Evolutionary conservation across 805 yeast species (phyloP), one percentile per base, ranked within the genome.

Genomic region (Pichia paraexigua): DNA sequence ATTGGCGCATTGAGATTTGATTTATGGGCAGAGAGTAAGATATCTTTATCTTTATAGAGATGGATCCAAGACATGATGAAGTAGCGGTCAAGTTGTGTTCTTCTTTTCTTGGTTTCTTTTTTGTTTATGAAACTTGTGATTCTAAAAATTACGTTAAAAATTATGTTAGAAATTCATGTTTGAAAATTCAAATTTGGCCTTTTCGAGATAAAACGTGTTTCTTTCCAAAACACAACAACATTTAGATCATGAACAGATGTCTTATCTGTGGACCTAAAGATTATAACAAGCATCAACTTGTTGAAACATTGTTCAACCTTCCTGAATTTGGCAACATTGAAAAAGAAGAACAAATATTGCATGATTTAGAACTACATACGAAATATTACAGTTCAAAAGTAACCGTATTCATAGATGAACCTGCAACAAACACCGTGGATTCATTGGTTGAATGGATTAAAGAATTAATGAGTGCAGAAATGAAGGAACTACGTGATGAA

Each of bases 401-500:
- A 1, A 62, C 62, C 0, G 47, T 66, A 2, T 63, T 67, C 50
- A 55, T 65, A 3, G 71, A 69, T 41, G 68, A 65, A 45, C 53
- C 59, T 35, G 56, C 58, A 3, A 59, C 70, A 48, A 63, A 70
- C 49, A 72, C 71, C 6, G 21, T 35, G 10, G 39, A 41, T 27
- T 48, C 39, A 7, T 49, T 50, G 39, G 25, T 27, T 7, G 49
- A 57, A 3, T 77, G 82, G 79, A 51, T 53, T 40, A 46, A 56
- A 0, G 80, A 78, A 53, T 72, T 78, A 51, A 15, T 43, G 11
- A 49, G 63, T 1, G 65, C 58, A 0, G 79, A 76, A 40, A 66
- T 62, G 51, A 57, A 52, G 24, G 82, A 76, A 49, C 58, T 78
- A 35, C 61, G 82, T 25, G 77, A 73, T 21, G 73, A 60, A 1